A percentile compares a stretch with the other conserved stretches of the same genome.
Evolutionary conservation across 1,284 basidiomycete genomes (phyloP).

Genomic region (Taiwanofungus camphoratus): DNA sequence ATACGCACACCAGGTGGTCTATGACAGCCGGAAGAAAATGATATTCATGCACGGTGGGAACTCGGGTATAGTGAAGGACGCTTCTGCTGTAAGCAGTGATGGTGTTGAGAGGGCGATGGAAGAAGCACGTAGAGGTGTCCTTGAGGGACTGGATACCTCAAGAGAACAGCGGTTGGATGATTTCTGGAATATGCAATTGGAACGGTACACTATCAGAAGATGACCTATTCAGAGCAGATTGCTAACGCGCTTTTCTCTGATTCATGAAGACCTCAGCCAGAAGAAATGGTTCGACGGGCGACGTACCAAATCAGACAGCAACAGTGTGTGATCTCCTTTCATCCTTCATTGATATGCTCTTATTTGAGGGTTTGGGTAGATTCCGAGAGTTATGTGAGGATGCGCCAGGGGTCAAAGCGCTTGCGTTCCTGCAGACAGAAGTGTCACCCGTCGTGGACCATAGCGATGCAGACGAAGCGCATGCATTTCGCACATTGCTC

Average conservation of each 20-base stretch:
- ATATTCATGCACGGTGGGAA: slow-evolving; percentile 73
- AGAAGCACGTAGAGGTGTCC: slow-evolving; percentile 3
- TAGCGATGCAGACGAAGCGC: slow-evolving; percentile 51
- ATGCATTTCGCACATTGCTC: slow-evolving; percentile 60
- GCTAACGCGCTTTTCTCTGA: neutral
- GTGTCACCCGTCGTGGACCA: slow-evolving; percentile 71
- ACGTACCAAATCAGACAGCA: slow-evolving; percentile 61
- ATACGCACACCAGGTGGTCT: slow-evolving; percentile 74
- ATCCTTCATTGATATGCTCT: neutral
- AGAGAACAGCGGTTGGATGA: slow-evolving; percentile 57
- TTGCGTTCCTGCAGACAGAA: slow-evolving; percentile 64
- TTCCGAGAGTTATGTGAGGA: slow-evolving; percentile 76
- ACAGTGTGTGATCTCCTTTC: slow-evolving; percentile 41
- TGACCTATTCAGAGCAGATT: neutral
- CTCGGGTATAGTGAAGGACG: slow-evolving; percentile 34
- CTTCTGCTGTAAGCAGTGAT: slow-evolving; percentile 3
- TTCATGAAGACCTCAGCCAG: slow-evolving; percentile 50
- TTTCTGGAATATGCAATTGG: slow-evolving; percentile 68
- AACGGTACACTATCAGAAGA: slow-evolving; percentile 40
- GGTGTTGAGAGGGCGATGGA: slow-evolving; percentile 3
- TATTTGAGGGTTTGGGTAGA: slow-evolving; percentile 30
- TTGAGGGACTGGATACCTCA: slow-evolving; percentile 14
- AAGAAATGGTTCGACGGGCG: slow-evolving; percentile 56
- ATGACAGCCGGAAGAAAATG: slow-evolving; percentile 48
- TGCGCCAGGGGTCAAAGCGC: slow-evolving; percentile 55